Evolutionary conservation across 139 green algal species (phyloP).

Genomic region (Zygnema circumcarinatum): DNA sequence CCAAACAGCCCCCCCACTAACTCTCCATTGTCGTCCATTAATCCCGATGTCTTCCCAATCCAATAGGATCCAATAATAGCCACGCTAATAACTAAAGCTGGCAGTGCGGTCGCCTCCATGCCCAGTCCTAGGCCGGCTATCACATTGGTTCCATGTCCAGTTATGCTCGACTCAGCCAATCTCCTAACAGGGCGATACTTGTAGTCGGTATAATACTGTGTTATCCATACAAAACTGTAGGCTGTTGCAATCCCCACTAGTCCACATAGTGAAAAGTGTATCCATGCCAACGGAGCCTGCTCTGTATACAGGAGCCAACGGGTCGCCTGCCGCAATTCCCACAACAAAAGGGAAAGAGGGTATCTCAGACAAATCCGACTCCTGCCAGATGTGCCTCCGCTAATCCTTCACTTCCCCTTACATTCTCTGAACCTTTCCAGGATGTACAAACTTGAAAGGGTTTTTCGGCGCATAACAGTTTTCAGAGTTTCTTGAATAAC

Average conservation of each 20-base stretch:
- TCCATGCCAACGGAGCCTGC: conserved; percentile 67
- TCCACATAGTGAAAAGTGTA: conserved; percentile 72
- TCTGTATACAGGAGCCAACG: conserved; percentile 65
- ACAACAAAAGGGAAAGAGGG: conserved; percentile 48
- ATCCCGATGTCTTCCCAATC: conserved; percentile 67
- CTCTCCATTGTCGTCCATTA: conserved; percentile 58
- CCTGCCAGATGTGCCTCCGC: neutral
- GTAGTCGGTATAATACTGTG: conserved; percentile 72
- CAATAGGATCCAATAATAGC: conserved; percentile 69
- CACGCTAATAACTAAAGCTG: conserved; percentile 69
- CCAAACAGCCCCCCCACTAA: conserved; percentile 62
- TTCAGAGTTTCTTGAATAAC: too few relatives aligned
- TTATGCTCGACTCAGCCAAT: conserved; percentile 64
- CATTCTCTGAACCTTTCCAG: neutral
- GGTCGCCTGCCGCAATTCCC: conserved; percentile 53
- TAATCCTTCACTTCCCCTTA: neutral
- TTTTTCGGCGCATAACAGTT: too few relatives aligned
- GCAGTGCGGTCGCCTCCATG: conserved; percentile 70
- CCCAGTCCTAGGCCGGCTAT: conserved; percentile 70
- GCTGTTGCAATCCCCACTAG: conserved; percentile 70
- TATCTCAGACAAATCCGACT: conserved; percentile 62
- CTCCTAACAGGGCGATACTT: conserved; percentile 64
- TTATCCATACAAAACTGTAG: conserved; percentile 73
- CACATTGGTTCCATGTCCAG: conserved; percentile 69
- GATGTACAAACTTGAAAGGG: too few relatives aligned